Base-by-base conservation (phyloP, 495 filamentous ascomycete species). In the Echria macrotheca region DNA sequence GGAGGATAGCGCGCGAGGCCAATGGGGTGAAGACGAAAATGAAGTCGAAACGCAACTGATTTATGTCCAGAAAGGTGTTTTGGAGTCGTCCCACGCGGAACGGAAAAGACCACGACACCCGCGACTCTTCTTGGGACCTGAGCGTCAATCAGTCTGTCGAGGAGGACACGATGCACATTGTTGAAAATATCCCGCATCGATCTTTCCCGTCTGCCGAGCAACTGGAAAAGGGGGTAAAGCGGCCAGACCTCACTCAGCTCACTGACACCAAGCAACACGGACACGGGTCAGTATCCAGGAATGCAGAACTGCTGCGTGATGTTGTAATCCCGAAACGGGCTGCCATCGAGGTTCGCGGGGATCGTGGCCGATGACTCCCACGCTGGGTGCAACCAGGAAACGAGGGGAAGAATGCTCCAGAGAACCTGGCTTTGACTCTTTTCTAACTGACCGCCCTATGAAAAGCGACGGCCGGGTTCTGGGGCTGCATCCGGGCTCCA, bases 401-500 rank as follows among this genome's bases (percentile, higher is more conserved):
- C 6, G 28, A 31, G 28, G 28, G 25, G 36, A 37, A 24, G 11
- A 43, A 32, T 12, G 18, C 22, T 12, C 15, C n/a, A 33, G 39
- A 47, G 47, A 44, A 22, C 39, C 37, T 47, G 42, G 21, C 32
- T 47, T 51, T 48, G 55, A 31, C 49, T 43, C 40, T 25, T 46
- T 44, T 2, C 35, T 11, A 14, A 18, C 35, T 37, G 35, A 39
- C 40, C 49, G 57, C 43, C 62, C 62, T 62, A 58, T 65, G 54
- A 52, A 36, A 54, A 36, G 29, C 35, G 46, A 29, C 49, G 40
- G 57, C 26, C 44, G 46, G 50, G 22, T n/a, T 43, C 47, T 37
- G 28, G 54, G 47, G 43, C n/a, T 59, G 63, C 61, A 64, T 53
- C 39, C 56, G 23, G 42, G 52, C 49, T 62, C 60, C 63, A 66